These are phyloP conservation scores for Takakia lepidozioides DNA, from an alignment of 225 moss, liverwort and hornwort species.

Conservation along the genomic window DNA sequence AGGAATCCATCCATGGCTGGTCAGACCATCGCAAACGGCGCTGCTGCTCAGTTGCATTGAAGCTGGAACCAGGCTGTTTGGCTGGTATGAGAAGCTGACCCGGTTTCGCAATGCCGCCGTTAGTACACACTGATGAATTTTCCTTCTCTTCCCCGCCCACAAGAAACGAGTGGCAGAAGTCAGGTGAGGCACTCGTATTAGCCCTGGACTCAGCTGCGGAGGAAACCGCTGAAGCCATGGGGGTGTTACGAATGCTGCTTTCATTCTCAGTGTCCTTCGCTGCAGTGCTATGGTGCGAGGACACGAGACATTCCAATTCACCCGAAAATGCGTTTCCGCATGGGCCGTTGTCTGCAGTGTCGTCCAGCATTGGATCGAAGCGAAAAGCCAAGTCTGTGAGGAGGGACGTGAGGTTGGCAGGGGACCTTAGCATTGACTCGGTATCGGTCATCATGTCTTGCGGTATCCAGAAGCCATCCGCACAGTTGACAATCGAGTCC, in stretches of 20 bases:
- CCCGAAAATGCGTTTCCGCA: slow-evolving; percentile 19
- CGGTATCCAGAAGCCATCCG: slow-evolving; percentile 36
- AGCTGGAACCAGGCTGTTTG: not conserved
- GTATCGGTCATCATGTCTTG: slow-evolving; percentile 6
- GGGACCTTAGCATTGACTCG: too few species aligned
- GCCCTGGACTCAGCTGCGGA: slow-evolving; percentile 1
- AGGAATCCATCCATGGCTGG: slow-evolving; percentile 13
- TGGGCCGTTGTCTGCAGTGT: slow-evolving; percentile 35
- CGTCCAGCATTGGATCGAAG: slow-evolving; percentile 55
- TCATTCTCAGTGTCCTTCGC: not conserved
- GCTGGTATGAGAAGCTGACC: slow-evolving; percentile 28
- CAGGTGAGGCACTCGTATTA: slow-evolving; percentile 11
- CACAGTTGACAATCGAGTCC: slow-evolving; percentile 42
- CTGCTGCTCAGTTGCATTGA: slow-evolving; percentile 16
- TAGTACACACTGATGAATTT: not conserved
- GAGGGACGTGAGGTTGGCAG: not conserved
- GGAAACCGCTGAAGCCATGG: not conserved
- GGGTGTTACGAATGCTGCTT: slow-evolving; percentile 1
- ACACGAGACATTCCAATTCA: slow-evolving; percentile 23
- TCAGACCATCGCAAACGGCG: slow-evolving; percentile 44
- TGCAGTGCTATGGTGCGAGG: slow-evolving; percentile 12
- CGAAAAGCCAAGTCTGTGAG: slow-evolving; percentile 43
- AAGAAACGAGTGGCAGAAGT: slow-evolving; percentile 37
- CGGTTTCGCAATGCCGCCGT: slow-evolving; percentile 8
- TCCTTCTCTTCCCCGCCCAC: slow-evolving; percentile 12